phyloP scores from a whole-genome alignment of 371 early-diverging fungal genomes.

The Mucor lusitanicus region DNA sequence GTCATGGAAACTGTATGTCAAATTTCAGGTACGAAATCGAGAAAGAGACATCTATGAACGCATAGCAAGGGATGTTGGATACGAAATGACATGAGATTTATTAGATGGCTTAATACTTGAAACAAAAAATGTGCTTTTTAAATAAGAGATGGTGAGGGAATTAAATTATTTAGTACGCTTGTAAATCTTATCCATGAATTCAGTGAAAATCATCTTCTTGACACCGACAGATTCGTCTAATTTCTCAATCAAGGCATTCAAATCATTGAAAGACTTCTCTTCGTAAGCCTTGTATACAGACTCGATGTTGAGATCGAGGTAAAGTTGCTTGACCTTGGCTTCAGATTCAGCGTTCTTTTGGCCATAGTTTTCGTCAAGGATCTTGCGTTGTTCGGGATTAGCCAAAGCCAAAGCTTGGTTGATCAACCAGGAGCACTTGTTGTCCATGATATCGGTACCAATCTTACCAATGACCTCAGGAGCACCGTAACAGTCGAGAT shows the following conservation, averaged over 20 bases:
- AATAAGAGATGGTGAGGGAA: background rate
- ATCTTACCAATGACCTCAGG: constrained; percentile 96
- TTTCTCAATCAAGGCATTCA: constrained; percentile 73
- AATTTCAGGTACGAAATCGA: background rate
- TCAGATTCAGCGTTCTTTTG: constrained; percentile 76
- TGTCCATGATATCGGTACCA: constrained; percentile 98
- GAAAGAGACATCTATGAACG: background rate
- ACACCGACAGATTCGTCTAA: constrained; percentile 71
- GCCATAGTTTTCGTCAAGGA: constrained; percentile 93
- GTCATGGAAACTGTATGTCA: background rate
- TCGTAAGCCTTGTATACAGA: constrained; percentile 82
- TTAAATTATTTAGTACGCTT: constrained; percentile 81
- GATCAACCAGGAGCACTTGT: constrained; percentile 98
- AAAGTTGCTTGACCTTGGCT: constrained; percentile 82
- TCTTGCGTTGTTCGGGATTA: constrained; percentile 77
- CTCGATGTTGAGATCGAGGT: constrained; percentile 78
- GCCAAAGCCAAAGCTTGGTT: constrained; percentile 84
- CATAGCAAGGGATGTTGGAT: background rate
- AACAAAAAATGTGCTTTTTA: background rate
- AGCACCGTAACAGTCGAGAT: constrained; percentile 90
- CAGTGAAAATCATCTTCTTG: constrained; percentile 81
- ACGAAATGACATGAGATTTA: background rate
- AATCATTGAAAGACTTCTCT: constrained; percentile 73
- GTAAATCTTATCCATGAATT: constrained; percentile 93
- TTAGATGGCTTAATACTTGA: background rate